Evolutionary conservation across 1,139 yeast species (phyloP), one percentile per base, ranked within the genome.

Genomic region (Lodderomyces metapsilosis): DNA sequence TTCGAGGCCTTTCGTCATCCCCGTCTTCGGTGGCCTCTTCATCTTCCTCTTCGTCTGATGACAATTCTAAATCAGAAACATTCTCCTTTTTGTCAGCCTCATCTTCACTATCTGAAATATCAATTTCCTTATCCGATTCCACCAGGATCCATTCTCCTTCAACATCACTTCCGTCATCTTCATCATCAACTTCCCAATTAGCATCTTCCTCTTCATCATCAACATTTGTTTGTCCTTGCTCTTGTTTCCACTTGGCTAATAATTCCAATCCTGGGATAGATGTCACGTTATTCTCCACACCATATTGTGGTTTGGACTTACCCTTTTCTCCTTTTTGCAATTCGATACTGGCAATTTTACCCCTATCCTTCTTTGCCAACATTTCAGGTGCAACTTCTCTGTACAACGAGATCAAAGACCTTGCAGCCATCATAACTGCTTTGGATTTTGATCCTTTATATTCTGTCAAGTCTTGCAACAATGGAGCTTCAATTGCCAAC

Each of bases 351-450:
- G 96, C 98, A 28, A 73, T 67, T 68, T 92, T 92, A 58, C 98
- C 98, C 59, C 98, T 78, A 59, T 94, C 98, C 58, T 88, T 89
- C 55, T 82, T 77, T 44, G 77, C 74, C 57, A 92, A 77, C 97
- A 92, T 88, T 52, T 92, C 95, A 5, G 99, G 99, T 1, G 97
- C 97, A 41, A 89, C 83, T 50, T 89, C 97, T 64, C 99, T 78
- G 64, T 87, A 92, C 43, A 92, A 71, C 0, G 91, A 68, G 46
- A 92, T 81, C 64, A 92, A 76, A n/a, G 94, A 80, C 56, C 95
- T 80, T 2, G 98, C 96, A 34, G 98, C 98, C 82, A 84, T 86
- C 73, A 82, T 82, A 28, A 92, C 98, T 4, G 96, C 81, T 68
- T 94, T 92, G 31, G 96, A 75, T 65, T 92, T 92, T 25, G 97